Conservation (phyloP, 345 rosid species). For the Lepidium africanum region DNA sequence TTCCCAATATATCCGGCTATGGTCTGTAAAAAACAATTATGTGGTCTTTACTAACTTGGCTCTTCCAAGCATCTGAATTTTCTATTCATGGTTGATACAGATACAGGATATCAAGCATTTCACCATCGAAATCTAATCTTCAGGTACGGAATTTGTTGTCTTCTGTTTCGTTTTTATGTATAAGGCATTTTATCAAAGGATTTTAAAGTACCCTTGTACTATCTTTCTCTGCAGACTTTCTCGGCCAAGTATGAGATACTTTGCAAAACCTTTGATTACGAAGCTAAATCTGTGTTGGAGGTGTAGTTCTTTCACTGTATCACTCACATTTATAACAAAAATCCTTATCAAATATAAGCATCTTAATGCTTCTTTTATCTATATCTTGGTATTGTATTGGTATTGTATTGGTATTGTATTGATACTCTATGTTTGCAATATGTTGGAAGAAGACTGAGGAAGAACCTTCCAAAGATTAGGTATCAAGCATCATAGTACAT, state of each 20-base stretch:
- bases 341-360: neutral
- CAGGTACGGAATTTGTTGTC: constrained; percentile 35
- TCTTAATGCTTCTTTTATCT: neutral
- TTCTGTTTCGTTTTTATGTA: neutral
- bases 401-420: too few species aligned
- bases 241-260: constrained; percentile 73
- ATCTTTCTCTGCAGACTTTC: constrained; percentile 31
- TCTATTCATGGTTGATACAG: constrained; percentile 35
- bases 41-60: neutral
- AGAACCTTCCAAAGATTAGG: constrained; percentile 2
- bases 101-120: constrained; percentile 64
- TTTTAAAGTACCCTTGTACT: neutral
- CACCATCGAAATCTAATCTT: constrained; percentile 70
- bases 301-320: constrained; percentile 20
- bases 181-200: neutral
- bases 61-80: constrained; percentile 1
- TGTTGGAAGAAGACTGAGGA: constrained; percentile 10
- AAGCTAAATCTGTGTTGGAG: constrained; percentile 62
- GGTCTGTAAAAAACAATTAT: neutral
- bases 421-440: neutral
- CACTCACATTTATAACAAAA: neutral
- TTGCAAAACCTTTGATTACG: constrained; percentile 70
- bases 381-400: constrained; percentile 4
- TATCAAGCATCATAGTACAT: constrained; percentile 4
- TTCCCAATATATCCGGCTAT: neutral